phyloP scores from a whole-genome alignment of 31 red algal genomes.

The Odonthalia washingtoniensis region DNA sequence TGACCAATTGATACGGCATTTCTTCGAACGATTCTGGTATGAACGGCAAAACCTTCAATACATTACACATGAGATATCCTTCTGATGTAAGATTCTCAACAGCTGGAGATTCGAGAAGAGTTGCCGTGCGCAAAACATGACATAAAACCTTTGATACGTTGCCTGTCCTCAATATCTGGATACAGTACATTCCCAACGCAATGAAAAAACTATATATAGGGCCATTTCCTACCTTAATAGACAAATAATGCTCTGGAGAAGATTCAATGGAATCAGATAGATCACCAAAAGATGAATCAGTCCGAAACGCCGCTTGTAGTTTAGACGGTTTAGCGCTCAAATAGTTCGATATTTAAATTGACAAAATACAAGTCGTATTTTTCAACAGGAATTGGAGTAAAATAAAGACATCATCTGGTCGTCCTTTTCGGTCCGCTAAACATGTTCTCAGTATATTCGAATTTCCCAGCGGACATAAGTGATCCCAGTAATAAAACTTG shows the following conservation, averaged over 20 bases:
- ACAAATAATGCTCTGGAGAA: background rate
- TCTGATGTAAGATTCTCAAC: slow-evolving; percentile 1
- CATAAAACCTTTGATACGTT: slow-evolving; percentile 10
- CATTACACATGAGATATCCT: slow-evolving; percentile 37
- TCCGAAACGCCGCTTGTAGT: slow-evolving; percentile 42
- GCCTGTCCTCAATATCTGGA: slow-evolving; percentile 18
- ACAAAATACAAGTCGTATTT: slow-evolving; percentile 29
- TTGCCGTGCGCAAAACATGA: slow-evolving; percentile 32
- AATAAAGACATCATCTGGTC: background rate
- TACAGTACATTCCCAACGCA: slow-evolving; percentile 54
- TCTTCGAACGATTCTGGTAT: slow-evolving; percentile 40
- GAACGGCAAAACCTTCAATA: slow-evolving; percentile 37
- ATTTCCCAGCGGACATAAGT: no score
- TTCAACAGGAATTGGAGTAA: slow-evolving; percentile 29
- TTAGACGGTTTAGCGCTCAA: slow-evolving; percentile 27
- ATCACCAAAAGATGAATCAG: background rate
- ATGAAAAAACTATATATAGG: background rate
- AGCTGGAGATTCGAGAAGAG: slow-evolving; percentile 35
- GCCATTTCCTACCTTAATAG: background rate
- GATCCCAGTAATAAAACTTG: no score
- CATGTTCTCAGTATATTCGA: no score
- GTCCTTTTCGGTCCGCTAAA: no score
- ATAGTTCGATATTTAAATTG: slow-evolving; percentile 35
- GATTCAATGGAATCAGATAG: background rate
- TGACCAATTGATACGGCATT: slow-evolving; percentile 17